These are phyloP conservation scores for peach (Prunus persica) DNA, from an alignment of 306 rosid genomes.

Conservation along the genomic window Prunus_persica_NCBIv2 NC_034015.1:5353001-5353500, in stretches of 20 bases:
- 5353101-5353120: conserved; percentile 60
- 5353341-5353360: conserved; percentile 12
- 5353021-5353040: conserved; percentile 97
- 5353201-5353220: conserved; percentile 68
- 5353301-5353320: conserved; percentile 60
- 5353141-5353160: conserved; percentile 54
- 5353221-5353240: conserved; percentile 54
- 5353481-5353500: conserved; percentile 76
- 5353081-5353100: conserved; percentile 77
- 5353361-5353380: conserved; percentile 34
- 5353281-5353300: conserved; percentile 46
- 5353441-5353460: conserved; percentile 40
- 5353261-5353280: conserved; percentile 62
- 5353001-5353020: conserved; percentile 90
- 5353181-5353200: conserved; percentile 67
- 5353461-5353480: conserved; percentile 69
- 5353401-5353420: conserved; percentile 41
- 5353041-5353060: conserved; percentile 68
- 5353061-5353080: conserved; percentile 77
- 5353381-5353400: conserved; percentile 71
- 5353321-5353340: conserved; percentile 52
- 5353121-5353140: conserved; percentile 38
- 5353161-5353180: conserved; percentile 62
- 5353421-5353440: conserved; percentile 81
- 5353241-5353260: conserved; percentile 78